Evolutionary conservation across 2,329 filamentous ascomycete species (phyloP).

Genomic region (Penicillium brevicompactum): DNA sequence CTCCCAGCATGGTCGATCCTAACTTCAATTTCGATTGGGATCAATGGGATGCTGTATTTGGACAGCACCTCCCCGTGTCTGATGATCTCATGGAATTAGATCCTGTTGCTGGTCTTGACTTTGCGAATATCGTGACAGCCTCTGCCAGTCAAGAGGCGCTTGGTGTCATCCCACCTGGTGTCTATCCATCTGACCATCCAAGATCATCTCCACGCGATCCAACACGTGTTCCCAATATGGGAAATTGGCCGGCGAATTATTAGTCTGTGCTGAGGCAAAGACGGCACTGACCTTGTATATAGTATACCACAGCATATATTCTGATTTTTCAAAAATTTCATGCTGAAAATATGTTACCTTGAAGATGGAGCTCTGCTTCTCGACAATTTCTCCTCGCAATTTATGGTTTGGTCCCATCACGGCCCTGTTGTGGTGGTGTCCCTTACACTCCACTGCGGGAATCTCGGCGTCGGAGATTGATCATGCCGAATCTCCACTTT

Average conservation of each 20-base stretch:
- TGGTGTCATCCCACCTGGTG: neutral
- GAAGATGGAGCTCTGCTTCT: too few species aligned
- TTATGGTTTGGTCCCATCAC: too few species aligned
- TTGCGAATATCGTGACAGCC: constrained; percentile 27
- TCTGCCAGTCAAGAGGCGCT: constrained; percentile 1
- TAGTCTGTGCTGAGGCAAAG: neutral
- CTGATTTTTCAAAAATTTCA: neutral
- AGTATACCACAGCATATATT: neutral
- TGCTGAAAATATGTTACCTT: too few species aligned
- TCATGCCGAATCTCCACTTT: too few species aligned
- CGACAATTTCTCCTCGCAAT: too few species aligned
- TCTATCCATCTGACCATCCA: constrained; percentile 2
- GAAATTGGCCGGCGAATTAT: constrained; percentile 13
- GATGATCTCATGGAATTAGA: constrained; percentile 49
- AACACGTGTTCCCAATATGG: neutral
- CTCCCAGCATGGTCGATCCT: constrained; percentile 41
- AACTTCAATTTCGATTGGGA: constrained; percentile 53
- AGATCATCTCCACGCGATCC: neutral
- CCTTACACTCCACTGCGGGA: too few species aligned
- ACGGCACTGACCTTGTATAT: neutral
- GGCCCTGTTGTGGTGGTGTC: too few species aligned
- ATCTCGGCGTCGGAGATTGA: too few species aligned
- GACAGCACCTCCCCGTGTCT: constrained; percentile 47
- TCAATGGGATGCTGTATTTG: constrained; percentile 52
- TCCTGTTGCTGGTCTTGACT: constrained; percentile 38